Evolutionary conservation across 192 early-diverging fungal genomes (phyloP).

Genomic region (Glomus cerebriforme): DNA sequence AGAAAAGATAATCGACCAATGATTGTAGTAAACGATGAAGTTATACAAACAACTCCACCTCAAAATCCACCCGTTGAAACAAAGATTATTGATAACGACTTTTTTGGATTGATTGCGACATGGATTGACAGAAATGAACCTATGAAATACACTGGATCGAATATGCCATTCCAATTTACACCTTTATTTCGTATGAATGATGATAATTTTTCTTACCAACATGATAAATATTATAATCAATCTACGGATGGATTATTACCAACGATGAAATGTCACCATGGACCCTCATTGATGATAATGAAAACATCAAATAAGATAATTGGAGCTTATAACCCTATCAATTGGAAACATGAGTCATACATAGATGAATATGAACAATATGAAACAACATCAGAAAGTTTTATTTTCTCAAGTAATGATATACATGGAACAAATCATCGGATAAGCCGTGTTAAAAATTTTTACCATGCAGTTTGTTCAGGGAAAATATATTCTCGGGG

Average conservation of each 20-base stretch:
- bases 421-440: not conserved
- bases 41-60: not conserved
- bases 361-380: not conserved
- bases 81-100: slow-evolving; percentile 18
- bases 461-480: not conserved
- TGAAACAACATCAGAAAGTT: slow-evolving; percentile 7
- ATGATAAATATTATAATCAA: not conserved
- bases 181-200: slow-evolving; percentile 22
- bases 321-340: slow-evolving; percentile 3
- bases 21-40: not conserved
- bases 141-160: not conserved
- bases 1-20: slow-evolving; percentile 8
- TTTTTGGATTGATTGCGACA: slow-evolving; percentile 11
- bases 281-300: slow-evolving; percentile 10
- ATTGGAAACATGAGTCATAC: not conserved
- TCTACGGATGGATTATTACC: slow-evolving; percentile 6
- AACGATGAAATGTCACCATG: slow-evolving; percentile 25
- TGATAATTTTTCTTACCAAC: not conserved
- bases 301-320: not conserved
- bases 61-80: not conserved
- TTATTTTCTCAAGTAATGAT: slow-evolving; percentile 5
- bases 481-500: not conserved
- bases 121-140: slow-evolving; percentile 16
- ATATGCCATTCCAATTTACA: slow-evolving; percentile 7
- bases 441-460: slow-evolving; percentile 1